Evolutionary conservation across 352 stramenopile species (phyloP), one percentile per base, ranked within the genome.

Genomic region (Pythium insidiosum): DNA sequence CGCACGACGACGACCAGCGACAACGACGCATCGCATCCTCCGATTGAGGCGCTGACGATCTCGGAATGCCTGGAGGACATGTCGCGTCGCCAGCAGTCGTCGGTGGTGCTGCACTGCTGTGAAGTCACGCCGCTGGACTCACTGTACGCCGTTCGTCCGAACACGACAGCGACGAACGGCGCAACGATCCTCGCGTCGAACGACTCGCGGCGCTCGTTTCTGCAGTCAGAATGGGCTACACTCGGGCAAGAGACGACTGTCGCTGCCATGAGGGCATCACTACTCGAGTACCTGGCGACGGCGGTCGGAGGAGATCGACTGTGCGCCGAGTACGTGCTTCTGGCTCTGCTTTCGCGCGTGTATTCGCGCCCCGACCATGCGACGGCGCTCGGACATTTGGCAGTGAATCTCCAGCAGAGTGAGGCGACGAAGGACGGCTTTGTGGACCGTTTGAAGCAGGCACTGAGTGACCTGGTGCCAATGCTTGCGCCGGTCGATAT

Each of bases 321-420:
- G 0, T 63, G 69, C 2, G 80, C 80, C 2, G 80, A 92, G 47
- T 92, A 89, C 28, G 46, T 87, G 28, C 39, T 89, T 6, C 50
- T 92, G n/a, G 63, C 47, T 24, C 49, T 92, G 23, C 38, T 92
- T 5, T 87, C 80, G 12, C 74, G 76, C 3, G 76, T 92, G 22
- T 88, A 86, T 48, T 60, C 76, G 6, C 66, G 80, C 21, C 65
- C 74, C 0, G 75, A 89, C 18, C 50, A 60, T 7, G 57, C 75
- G 13, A 89, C 74, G 6, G 69, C 74, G 3, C 44, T 92, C 4
- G 80, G 80, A 0, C 86, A 88, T 34, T 50, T 89, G 12, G 85
- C 80, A 1, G 50, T 92, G 1, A 92, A 89, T 30, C 45, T 92
- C 40, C 20, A 50, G 2, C 31, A 47, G 6, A 38, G 23, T 0